Evolutionary conservation across 1,284 basidiomycete species (phyloP).

Genomic region (Anthracocystis walkeri): DNA sequence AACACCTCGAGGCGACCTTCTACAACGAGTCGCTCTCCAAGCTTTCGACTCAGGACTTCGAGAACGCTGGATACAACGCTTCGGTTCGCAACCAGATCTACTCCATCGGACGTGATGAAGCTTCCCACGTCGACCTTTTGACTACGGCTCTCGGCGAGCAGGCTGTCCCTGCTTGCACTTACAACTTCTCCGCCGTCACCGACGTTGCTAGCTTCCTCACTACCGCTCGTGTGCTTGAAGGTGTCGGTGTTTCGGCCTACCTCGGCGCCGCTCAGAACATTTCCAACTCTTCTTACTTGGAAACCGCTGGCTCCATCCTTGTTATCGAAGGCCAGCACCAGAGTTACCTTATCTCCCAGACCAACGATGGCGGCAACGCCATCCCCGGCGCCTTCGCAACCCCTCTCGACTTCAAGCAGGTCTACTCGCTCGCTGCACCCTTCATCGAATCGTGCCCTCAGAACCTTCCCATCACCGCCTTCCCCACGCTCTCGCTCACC

Average conservation of each 20-base stretch:
- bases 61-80: conserved; percentile 45
- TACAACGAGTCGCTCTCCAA: conserved; percentile 53
- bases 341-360: conserved; percentile 69
- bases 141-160: conserved; percentile 37
- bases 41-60: conserved; percentile 36
- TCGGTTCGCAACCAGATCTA: conserved; percentile 50
- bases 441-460: conserved; percentile 53
- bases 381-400: conserved; percentile 52
- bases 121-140: conserved; percentile 35
- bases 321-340: conserved; percentile 73
- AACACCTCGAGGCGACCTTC: conserved; percentile 58
- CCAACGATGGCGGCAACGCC: conserved; percentile 30
- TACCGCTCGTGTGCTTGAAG: conserved; percentile 53
- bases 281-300: conserved; percentile 36
- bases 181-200: conserved; percentile 39
- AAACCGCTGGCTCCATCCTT: conserved; percentile 68
- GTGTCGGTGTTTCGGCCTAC: conserved; percentile 45
- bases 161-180: conserved; percentile 44
- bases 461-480: conserved; percentile 43
- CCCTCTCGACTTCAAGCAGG: conserved; percentile 56
- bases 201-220: conserved; percentile 53
- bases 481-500: conserved; percentile 29
- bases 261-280: conserved; percentile 52
- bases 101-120: conserved; percentile 52
- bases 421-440: conserved; percentile 62